These are phyloP conservation scores for Fusarium sulawesiense DNA, from an alignment of 2,329 filamentous ascomycete genomes.

Conservation along the genomic window DNA sequence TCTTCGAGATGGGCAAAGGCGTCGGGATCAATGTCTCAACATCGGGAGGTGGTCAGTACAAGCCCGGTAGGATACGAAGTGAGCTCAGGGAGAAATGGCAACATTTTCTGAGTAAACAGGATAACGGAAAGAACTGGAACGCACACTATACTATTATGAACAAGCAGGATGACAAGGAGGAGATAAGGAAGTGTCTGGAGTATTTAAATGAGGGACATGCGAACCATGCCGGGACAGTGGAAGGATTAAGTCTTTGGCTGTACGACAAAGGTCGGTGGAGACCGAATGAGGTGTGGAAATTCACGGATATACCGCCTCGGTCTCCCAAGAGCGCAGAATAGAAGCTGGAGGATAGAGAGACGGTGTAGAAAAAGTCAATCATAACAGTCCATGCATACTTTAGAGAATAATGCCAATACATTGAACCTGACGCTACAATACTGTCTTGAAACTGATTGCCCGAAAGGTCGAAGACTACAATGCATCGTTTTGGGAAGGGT, in stretches of 20 bases:
- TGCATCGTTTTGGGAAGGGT: not conserved
- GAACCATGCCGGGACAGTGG: constrained; percentile 11
- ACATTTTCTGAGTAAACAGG: constrained; percentile 27
- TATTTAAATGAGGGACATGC: constrained; percentile 1
- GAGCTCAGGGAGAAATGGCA: constrained; percentile 24
- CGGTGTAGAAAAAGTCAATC: not conserved
- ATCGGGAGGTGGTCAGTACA: constrained; percentile 1
- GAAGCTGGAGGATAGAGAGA: not conserved
- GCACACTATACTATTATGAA: constrained; percentile 39
- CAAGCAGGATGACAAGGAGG: constrained; percentile 32
- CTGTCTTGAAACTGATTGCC: not conserved
- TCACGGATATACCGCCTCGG: not conserved
- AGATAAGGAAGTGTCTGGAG: constrained; percentile 7
- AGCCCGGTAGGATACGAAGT: constrained; percentile 2
- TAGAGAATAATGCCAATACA: not conserved
- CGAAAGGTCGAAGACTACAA: not conserved
- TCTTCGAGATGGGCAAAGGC: constrained; percentile 32
- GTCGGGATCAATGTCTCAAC: constrained; percentile 25
- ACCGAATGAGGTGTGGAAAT: not conserved
- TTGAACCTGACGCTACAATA: not conserved
- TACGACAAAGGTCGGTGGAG: constrained; percentile 34
- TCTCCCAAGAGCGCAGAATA: too few relatives aligned
- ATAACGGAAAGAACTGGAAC: constrained; percentile 23
- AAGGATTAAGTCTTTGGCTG: constrained; percentile 23
- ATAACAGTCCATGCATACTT: not conserved